Evolutionary conservation across 345 rosid species (phyloP), one percentile per base, ranked within the genome.

Genomic region (Citrus maxima): DNA sequence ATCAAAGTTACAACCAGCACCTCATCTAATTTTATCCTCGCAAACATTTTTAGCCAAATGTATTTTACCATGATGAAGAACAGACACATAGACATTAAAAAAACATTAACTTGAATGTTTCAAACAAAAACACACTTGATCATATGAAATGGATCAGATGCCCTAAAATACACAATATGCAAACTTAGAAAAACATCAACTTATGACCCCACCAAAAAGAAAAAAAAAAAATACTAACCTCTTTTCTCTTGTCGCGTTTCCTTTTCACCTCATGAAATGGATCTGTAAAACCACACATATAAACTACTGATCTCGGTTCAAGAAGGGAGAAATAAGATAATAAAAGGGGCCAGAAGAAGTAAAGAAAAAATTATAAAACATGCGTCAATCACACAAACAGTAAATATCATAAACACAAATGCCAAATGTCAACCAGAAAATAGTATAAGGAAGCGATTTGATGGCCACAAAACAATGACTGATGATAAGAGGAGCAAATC

Each of bases 191-290:
- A 40, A 24, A 13, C 42, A 35, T 72, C 19, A 58, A 56, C 71
- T 58, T 66, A 40, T 22, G 55, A 24, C 13, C 3, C 46, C 12
- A 10, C 46, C 46, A 2, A 40, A 40, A 9, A 9, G 32, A 40
- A 9, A 40, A 8, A 51, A 8, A 51, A 32, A 58, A 46, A 32
- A 5, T 34, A 66, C 77, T 35, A 86, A 93, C 98, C 92, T 93
- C 98, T 85, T 93, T 95, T 73, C 79, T 92, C 84, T 83, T 87
- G 77, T 91, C 98, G 14, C 97, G 95, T 80, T 87, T 95, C 60
- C 94, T 90, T 82, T 85, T 95, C 67, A 95, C 98, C 89, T 91
- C 98, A 70, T 82, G 95, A 83, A 95, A 95, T 69, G 98, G 77
- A 87, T 88, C 98, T 95, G 94, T 76, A 70, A 72, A 85, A 73